These are phyloP conservation scores for Hordeum pubiflorum DNA, from an alignment of 202 grass and related monocot genomes.

Conservation along the genomic window DNA sequence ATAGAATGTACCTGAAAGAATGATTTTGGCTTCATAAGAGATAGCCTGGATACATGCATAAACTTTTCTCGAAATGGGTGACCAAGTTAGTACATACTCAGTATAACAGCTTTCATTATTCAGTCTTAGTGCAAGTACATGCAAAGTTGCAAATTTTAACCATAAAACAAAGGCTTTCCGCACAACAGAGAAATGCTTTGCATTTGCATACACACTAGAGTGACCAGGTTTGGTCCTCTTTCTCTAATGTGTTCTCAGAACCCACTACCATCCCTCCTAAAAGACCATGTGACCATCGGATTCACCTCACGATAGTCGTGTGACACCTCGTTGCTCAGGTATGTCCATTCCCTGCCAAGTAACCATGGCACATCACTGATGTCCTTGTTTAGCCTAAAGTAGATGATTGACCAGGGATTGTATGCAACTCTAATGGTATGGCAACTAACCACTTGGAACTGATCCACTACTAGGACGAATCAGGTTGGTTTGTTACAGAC, in stretches of 20 bases:
- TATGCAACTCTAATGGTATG: background rate
- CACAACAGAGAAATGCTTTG: background rate
- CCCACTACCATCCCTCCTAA: background rate
- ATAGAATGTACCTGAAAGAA: slow-evolving; percentile 67
- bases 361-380: background rate
- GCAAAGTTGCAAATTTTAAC: background rate
- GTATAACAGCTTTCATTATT: background rate
- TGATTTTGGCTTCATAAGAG: slow-evolving; percentile 1
- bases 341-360: background rate
- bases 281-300: background rate
- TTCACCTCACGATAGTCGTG: background rate
- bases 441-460: background rate
- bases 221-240: too few species aligned
- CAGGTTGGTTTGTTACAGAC: background rate
- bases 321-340: background rate
- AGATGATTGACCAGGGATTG: background rate
- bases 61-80: background rate
- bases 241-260: background rate
- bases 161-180: background rate
- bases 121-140: background rate
- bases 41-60: background rate
- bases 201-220: background rate
- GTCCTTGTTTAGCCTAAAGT: background rate
- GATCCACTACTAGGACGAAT: background rate
- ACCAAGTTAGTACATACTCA: background rate